Evolutionary conservation across 2,329 filamentous ascomycete genomes (phyloP), one percentile per base, ranked within the genome.

Genomic region (Sclerotinia subarctica): DNA sequence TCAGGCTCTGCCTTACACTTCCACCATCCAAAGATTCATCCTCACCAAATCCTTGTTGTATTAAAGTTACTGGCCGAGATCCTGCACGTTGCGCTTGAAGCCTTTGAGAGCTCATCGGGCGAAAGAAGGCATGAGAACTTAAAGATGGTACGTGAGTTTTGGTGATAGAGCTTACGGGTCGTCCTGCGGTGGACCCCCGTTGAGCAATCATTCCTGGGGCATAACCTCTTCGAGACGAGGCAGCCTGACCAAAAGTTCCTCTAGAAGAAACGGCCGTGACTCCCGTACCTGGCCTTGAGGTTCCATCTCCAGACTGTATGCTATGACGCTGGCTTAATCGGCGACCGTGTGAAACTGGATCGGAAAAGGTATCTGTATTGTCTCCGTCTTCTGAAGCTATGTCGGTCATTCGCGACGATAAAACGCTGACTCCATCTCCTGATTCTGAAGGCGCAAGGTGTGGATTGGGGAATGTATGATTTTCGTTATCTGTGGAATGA

Each of bases 41-140:
- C 35, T 79, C 77, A 62, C 76, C 80, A 24, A 78, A 76, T 24
- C 74, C 73, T 38, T 72, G 72, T 44, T 75, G 71, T 32, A 56
- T 64, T 77, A 69, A 76, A 74, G 69, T 81, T 78, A 63, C 29
- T 80, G 82, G 81, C 29, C 84, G 81, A 49, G 81, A 76, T 11
- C 79, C 86, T 71, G 89, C 88, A 78, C 94, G 85, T 79, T 98
- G 95, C 66, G 93, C 93, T 80, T 98, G 94, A 63, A 98, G 83
- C 78, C 93, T 90, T 78, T 97, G 93, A 32, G 94, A 96, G 80
- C 94, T 98, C 93, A 99, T 96, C 51, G 95, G 95, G 29, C 90
- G 90, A 77, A 96, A 97, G 81, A 99, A 98, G 66, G 92, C 94
- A 76, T 94, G 91, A 21, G 93, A 93, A 3, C 93, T 90, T 65